A percentile compares a stretch with the other conserved stretches of the same genome.
Conservation (phyloP, 805 yeast species). For the Schizosaccharomyces osmophilus region DNA sequence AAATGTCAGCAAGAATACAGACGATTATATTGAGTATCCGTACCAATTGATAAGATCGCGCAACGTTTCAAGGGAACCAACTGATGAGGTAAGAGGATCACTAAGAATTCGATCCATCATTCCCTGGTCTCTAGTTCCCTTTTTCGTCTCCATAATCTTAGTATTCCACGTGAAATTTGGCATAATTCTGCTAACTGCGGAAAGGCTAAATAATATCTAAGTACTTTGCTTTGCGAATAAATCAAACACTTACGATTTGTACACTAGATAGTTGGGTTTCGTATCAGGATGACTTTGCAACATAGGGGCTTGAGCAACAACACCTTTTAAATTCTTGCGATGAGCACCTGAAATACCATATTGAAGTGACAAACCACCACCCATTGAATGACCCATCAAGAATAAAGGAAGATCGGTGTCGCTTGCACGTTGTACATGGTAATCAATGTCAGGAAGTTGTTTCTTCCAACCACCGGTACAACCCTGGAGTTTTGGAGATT, state of each 20-base stretch:
- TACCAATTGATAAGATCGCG: conserved; percentile 12
- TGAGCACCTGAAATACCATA: conserved; percentile 5
- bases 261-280: neutral
- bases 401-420: neutral
- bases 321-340: conserved; percentile 4
- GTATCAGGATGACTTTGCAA: neutral
- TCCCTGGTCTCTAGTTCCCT: conserved; percentile 11
- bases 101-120: conserved; percentile 7
- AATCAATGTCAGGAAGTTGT: conserved; percentile 14
- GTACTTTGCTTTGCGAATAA: neutral
- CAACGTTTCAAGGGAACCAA: conserved; percentile 13
- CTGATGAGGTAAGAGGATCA: conserved; percentile 12
- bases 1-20: conserved; percentile 13
- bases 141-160: neutral
- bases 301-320: conserved; percentile 1
- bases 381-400: conserved; percentile 7
- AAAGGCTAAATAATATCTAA: neutral
- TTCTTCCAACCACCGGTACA: conserved; percentile 13
- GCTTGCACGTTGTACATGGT: conserved; percentile 4
- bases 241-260: neutral
- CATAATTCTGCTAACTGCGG: neutral
- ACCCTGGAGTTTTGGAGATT: conserved; percentile 12
- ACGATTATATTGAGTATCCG: neutral
- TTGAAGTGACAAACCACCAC: conserved; percentile 1
- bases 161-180: neutral